Percentiles rank a stretch among this genome's conserved stretches.
These are phyloP conservation scores for Vaccinium macrocarpon DNA, from an alignment of 148 eudicot species.

Conservation along the genomic window DNA sequence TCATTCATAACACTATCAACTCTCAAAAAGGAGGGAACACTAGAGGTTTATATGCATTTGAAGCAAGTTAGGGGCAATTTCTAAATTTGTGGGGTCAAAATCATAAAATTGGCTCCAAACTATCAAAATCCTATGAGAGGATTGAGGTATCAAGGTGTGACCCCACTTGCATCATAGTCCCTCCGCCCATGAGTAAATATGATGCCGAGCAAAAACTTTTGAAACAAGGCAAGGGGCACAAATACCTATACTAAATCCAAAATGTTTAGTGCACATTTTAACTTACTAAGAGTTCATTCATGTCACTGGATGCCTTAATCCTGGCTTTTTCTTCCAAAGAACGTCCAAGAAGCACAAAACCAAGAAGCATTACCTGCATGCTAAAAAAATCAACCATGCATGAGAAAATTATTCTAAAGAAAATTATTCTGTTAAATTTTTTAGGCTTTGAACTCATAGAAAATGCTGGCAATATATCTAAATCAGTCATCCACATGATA, in stretches of 20 bases:
- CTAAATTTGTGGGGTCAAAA: no score
- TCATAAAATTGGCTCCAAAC: no score
- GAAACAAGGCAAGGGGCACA: background rate
- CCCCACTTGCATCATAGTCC: no score
- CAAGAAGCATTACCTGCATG: conserved; percentile 99
- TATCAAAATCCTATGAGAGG: no score
- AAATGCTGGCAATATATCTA: background rate
- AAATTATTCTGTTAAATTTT: background rate
- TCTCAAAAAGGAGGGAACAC: no score
- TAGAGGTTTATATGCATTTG: no score
- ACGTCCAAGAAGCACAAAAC: conserved; percentile 89
- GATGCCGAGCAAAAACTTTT: background rate
- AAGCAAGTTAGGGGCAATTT: no score
- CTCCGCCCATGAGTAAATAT: background rate
- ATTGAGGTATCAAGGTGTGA: no score
- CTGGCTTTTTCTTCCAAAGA: conserved; percentile 88
- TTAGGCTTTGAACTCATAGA: background rate
- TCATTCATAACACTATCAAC: no score
- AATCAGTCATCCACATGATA: background rate
- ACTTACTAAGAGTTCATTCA: conserved; percentile 89
- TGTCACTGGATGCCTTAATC: conserved; percentile 86
- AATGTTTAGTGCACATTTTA: background rate
- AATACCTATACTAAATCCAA: background rate
- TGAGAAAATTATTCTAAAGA: conserved; percentile 17
- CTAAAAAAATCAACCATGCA: conserved; percentile 46